Percentiles rank a stretch among this genome's conserved stretches.
Conservation (phyloP, 2,329 filamentous ascomycete species). For the Aspergillus intermedius region DNA sequence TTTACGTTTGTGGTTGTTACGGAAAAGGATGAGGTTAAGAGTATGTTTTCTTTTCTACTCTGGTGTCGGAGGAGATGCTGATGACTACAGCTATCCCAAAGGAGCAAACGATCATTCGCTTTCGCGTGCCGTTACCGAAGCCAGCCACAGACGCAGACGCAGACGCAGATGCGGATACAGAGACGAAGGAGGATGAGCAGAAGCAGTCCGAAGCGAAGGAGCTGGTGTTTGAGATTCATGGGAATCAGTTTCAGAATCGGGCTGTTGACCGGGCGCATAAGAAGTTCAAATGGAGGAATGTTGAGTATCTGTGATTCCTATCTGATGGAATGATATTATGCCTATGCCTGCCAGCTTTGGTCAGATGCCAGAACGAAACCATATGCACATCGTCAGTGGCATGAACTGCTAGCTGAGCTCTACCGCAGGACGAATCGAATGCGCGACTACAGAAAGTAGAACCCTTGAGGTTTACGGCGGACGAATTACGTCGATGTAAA, state of each 20-base stretch:
- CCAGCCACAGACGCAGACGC: conserved; percentile 2
- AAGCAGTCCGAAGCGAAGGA: conserved; percentile 25
- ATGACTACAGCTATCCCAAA: conserved; percentile 63
- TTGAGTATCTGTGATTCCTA: conserved; percentile 51
- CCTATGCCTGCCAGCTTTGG: too few species aligned
- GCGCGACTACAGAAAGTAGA: not conserved
- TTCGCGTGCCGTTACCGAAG: conserved; percentile 55
- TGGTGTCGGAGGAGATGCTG: not conserved
- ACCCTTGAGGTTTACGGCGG: not conserved
- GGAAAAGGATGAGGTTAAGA: conserved; percentile 61
- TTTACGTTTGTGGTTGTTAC: conserved; percentile 84
- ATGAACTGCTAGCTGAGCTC: too few species aligned
- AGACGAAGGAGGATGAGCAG: conserved; percentile 7
- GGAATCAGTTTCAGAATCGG: conserved; percentile 76
- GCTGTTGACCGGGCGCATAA: conserved; percentile 79
- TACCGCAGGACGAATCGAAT: too few species aligned
- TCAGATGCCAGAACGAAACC: too few species aligned
- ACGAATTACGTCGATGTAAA: not conserved
- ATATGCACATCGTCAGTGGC: too few species aligned
- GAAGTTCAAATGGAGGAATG: conserved; percentile 83
- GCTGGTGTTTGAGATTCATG: conserved; percentile 77
- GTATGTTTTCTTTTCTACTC: conserved; percentile 30
- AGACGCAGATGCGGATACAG: conserved; percentile 15
- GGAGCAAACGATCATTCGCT: conserved; percentile 77
- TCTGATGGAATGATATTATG: too few species aligned